Percentiles rank a stretch among this genome's conserved stretches.
These are phyloP conservation scores for Aristolochia californica DNA, from an alignment of 164 flowering plant genomes.

Conservation along the genomic window DNA sequence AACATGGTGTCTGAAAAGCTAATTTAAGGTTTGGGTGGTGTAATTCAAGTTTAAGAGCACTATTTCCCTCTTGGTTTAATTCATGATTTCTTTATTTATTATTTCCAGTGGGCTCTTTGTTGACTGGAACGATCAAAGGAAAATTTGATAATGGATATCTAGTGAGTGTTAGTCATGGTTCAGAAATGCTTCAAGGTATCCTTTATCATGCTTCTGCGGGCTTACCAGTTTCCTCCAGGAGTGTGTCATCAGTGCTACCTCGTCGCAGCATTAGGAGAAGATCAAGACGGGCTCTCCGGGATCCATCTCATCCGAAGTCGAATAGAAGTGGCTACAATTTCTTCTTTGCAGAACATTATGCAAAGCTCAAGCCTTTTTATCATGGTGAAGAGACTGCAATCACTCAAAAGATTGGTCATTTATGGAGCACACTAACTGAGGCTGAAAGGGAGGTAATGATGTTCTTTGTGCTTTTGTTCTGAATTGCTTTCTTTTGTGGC, in stretches of 20 bases:
- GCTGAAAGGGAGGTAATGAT: conserved; percentile 50
- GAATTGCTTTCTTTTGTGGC: not conserved
- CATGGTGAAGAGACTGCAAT: conserved; percentile 43
- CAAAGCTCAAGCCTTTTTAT: conserved; percentile 33
- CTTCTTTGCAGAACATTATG: conserved; percentile 60
- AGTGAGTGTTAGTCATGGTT: conserved; percentile 46
- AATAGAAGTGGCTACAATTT: conserved; percentile 57
- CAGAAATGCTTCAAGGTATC: conserved; percentile 61
- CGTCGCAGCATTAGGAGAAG: conserved; percentile 30
- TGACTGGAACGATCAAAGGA: conserved; percentile 63
- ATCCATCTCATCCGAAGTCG: conserved; percentile 47
- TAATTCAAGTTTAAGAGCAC: too few relatives aligned
- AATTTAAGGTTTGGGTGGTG: too few relatives aligned
- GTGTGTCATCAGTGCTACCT: conserved; percentile 15
- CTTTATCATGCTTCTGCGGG: conserved; percentile 50
- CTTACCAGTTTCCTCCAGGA: conserved; percentile 12
- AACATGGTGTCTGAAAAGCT: too few relatives aligned
- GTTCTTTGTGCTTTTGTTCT: not conserved
- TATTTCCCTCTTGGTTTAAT: too few relatives aligned
- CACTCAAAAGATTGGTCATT: conserved; percentile 39
- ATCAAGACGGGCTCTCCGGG: conserved; percentile 28
- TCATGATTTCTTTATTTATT: not conserved
- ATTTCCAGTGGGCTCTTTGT: conserved; percentile 31
- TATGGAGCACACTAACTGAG: conserved; percentile 53
- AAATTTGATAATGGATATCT: conserved; percentile 76